Conservation (phyloP, 2,329 filamentous ascomycete species). For the Xylaria sp. region DNA sequence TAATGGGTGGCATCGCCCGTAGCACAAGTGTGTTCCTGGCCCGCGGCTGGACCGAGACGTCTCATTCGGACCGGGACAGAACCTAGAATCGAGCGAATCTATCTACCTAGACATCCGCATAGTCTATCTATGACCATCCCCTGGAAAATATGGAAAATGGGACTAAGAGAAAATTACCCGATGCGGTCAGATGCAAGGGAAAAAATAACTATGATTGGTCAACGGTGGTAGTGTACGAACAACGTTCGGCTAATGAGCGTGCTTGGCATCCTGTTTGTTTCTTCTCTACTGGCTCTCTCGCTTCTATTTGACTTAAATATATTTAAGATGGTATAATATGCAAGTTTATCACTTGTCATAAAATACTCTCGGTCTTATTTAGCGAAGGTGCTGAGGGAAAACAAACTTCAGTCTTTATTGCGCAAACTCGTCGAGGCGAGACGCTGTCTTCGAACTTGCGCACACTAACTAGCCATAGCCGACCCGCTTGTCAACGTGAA, state of each 20-base stretch:
- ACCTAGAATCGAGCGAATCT: not conserved
- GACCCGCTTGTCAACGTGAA: constrained; percentile 22
- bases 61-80: not conserved
- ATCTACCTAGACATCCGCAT: not conserved
- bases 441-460: constrained; percentile 2
- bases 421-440: constrained; percentile 6
- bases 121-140: not conserved
- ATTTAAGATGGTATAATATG: not conserved
- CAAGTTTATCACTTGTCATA: not conserved
- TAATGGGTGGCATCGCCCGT: not conserved
- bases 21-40: not conserved
- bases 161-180: constrained; percentile 19
- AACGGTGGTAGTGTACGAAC: not conserved
- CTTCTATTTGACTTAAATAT: not conserved
- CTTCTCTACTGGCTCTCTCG: not conserved
- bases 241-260: constrained; percentile 17
- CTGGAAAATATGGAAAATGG: not conserved
- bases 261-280: constrained; percentile 1
- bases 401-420: not conserved
- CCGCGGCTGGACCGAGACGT: constrained; percentile 22
- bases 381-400: not conserved
- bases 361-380: not conserved
- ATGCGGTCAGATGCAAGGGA: constrained; percentile 22
- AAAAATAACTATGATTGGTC: constrained; percentile 24
- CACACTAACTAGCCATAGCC: constrained; percentile 7